Evolutionary conservation across 164 flowering plant genomes (phyloP), one percentile per base, ranked within the genome.

Genomic region (Saururus chinensis): DNA sequence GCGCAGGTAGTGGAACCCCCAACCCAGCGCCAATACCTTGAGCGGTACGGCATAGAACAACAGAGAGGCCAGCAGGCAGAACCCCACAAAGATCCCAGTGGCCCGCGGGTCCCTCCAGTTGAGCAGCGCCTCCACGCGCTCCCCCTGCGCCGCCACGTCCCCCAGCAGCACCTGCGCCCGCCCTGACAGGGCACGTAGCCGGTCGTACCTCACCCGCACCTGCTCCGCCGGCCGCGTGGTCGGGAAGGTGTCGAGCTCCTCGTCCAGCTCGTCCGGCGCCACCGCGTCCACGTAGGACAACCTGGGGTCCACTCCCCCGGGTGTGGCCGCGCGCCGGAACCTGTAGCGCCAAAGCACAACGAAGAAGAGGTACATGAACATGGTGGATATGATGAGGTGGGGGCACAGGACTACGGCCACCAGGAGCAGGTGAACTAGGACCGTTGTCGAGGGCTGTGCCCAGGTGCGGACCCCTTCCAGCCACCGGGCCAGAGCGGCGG

Each of bases 101-200:
- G 96, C 99, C 21, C 99, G 70, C 16, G 99, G 99, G 58, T 95
- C 99, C 69, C 82, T 71, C 99, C 99, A 95, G 51, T 68, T 86
- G 64, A 78, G 70, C 75, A 91, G 64, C 0, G 98, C 96, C 61
- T 91, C 95, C 70, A 95, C 60, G 0, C 99, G 71, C 76, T 95
- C 99, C 19, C 93, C 88, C 40, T 89, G 96, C 0, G 96, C 85
- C 20, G 98, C 98, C 69, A 91, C 68, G 64, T 95, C 99, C 35
- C 98, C 99, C 0, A 91, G 61, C 30, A 89, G 73, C 0, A 89
- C 74, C 69, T 91, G 99, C 21, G 86, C 96, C 65, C 98, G 63
- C 0, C 95, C 95, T 0, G 92, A 96, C 16, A 95, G 57, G 0
- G 89, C 92, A 69, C 98, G 66, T 59, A 95, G 54, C 35, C 99